Percentiles rank a stretch among this genome's conserved stretches.
These are phyloP conservation scores for Lactifluus echinatus DNA, from an alignment of 768 basidiomycete genomes.

Conservation along the genomic window DNA sequence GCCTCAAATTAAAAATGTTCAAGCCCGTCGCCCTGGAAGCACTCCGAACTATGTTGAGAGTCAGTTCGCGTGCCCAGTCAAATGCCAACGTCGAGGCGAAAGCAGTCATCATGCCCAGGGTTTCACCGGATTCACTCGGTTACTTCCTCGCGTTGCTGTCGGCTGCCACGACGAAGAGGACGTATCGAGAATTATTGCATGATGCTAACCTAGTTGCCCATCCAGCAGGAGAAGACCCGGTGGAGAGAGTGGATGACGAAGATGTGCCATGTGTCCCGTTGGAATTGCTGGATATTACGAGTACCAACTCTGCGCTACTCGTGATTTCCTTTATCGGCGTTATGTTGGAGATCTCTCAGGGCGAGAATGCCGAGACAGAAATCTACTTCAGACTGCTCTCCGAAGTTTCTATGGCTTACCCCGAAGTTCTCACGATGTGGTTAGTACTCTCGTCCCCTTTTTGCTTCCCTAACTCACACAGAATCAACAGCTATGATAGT, in stretches of 20 bases:
- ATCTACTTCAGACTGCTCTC: constrained; percentile 71
- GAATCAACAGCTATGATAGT: constrained; percentile 52
- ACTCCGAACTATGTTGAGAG: constrained; percentile 52
- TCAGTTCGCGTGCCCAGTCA: constrained; percentile 43
- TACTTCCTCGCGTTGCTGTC: constrained; percentile 77
- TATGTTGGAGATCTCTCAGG: constrained; percentile 66
- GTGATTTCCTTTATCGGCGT: constrained; percentile 66
- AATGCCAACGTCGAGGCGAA: constrained; percentile 23
- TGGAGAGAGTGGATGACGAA: constrained; percentile 30
- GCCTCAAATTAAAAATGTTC: constrained; percentile 60
- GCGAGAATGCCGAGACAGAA: constrained; percentile 74
- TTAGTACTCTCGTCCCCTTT: constrained; percentile 33
- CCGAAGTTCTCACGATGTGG: constrained; percentile 66
- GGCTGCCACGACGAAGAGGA: constrained; percentile 45
- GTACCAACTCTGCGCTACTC: constrained; percentile 59
- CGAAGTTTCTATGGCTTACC: constrained; percentile 57
- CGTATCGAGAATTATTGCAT: constrained; percentile 52
- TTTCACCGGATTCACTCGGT: constrained; percentile 55
- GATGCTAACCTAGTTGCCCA: constrained; percentile 50
- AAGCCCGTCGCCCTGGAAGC: constrained; percentile 51
- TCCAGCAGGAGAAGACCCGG: constrained; percentile 38
- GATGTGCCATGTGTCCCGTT: constrained; percentile 46
- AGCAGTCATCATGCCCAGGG: constrained; percentile 36
- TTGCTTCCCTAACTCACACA: neutral
- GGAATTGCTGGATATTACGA: constrained; percentile 50